Base-by-base conservation (phyloP, 768 basidiomycete species). In the Imleria badia region DNA sequence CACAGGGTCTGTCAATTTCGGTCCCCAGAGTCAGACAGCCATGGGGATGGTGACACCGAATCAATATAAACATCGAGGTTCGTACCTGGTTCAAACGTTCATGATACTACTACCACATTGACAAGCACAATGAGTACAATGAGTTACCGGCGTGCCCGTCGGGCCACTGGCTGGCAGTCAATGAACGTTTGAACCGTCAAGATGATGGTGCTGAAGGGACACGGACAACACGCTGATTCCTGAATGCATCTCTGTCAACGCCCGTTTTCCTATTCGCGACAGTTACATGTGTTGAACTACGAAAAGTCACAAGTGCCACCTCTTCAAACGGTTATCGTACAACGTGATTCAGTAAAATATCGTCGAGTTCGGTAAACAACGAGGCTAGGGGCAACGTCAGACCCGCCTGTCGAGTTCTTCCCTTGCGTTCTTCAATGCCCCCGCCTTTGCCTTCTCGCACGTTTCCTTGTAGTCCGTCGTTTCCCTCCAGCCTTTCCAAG, bases 401-500 rank as follows among this genome's bases (percentile, higher is more conserved):
- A 23, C 26, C 30, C 34, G 48, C 31, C n/a, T 55, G 13, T 54
- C 40, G 15, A 66, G 48, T 44, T 59, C 55, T 48, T 59, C 53
- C 31, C 6, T 36, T 3, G 33, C 60, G 7, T 14, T 30, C 20
- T 55, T 7, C 48, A 62, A 23, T 22, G 44, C 59, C 38, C 55
- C 46, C 40, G 17, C 35, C 33, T 39, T 62, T 1, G 55, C 66
- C 19, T 39, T 51, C 26, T 52, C 56, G 39, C 60, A 57, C 36
- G 51, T 52, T 34, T 60, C 60, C 7, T 56, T 54, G 54, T 66
- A 69, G 35, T 57, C 62, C 3, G 55, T 40, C 4, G 72, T 67
- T 30, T 51, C 51, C 51, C 63, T 60, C 65, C 67, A 71, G 3
- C 65, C 75, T 26, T 53, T 64, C 82, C 81, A 84, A 2, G 65